Base-by-base conservation (phyloP, 306 rosid species). In the Vigna trinervia region DNA sequence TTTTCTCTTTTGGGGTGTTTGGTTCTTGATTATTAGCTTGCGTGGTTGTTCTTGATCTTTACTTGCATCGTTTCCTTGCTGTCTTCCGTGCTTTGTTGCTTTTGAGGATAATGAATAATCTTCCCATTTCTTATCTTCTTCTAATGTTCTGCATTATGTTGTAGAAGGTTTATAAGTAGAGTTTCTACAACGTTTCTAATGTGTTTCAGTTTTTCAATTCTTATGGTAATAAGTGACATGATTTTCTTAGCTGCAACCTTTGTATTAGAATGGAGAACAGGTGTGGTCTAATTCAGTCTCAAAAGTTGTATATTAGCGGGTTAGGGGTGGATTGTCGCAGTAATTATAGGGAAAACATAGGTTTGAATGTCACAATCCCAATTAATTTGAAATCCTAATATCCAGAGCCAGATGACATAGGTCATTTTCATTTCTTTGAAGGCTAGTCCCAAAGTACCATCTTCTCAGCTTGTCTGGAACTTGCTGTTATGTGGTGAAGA, bases 1-100 rank as follows among this genome's bases (percentile, higher is more conserved):
- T 20, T 11, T 39, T 11, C 38, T 56, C 36, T 77, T 82, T 77
- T 22, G 54, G 73, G 46, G 77, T 39, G 56, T 69, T 69, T 38
- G 50, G 14, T 51, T 64, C 12, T 4, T 13, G 59, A 62, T 66
- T 73, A 38, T 6, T 3, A 34, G 70, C 69, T 80, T 65, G 62
- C 7, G 36, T 19, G 69, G 34, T 13, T 65, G n/a, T 61, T 64
- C 30, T 30, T 17, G 22, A 45, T 65, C 48, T 76, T 76, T 51
- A 76, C 43, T 26, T 53, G 43, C 20, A 23, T 22, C 57, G 3
- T 2, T 76, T 12, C 30, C 3, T 38, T 45, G 19, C 15, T 53
- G 69, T 82, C 48, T 32, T 13, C 38, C 43, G n/a, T 30, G 52
- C 61, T 10, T 78, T 54, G 58, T 58, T 67, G 32, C 43, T 65